Percentiles rank a stretch among this genome's conserved stretches.
These are phyloP conservation scores for Tillandsia leiboldiana DNA, from an alignment of 176 grass and related monocot genomes.

Conservation along the genomic window DNA sequence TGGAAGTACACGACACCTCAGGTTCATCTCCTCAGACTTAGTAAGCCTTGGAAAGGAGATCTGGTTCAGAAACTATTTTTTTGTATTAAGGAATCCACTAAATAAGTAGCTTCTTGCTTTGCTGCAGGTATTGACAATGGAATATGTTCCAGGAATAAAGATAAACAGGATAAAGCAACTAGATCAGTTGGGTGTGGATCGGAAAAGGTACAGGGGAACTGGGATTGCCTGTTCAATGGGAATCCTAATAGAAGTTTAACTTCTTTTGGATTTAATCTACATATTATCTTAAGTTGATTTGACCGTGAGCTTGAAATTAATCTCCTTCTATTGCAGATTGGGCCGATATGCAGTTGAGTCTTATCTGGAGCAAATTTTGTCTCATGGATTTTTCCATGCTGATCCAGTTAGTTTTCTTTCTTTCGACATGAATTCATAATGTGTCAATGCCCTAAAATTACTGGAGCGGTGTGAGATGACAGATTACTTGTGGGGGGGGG, in stretches of 20 bases:
- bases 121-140: conserved; percentile 92
- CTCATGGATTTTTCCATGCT: conserved; percentile 99
- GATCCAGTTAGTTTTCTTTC: conserved; percentile 60
- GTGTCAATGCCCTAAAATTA: too few relatives aligned
- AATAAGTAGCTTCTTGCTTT: conserved; percentile 6
- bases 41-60: conserved; percentile 17
- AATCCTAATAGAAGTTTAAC: neutral
- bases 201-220: conserved; percentile 52
- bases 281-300: neutral
- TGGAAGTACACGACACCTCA: conserved; percentile 94
- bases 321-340: conserved; percentile 44
- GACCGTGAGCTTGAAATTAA: neutral
- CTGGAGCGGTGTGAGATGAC: neutral
- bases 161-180: conserved; percentile 99
- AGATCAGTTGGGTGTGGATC: conserved; percentile 91
- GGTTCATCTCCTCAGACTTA: conserved; percentile 38
- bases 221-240: neutral
- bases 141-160: conserved; percentile 98
- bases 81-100: neutral
- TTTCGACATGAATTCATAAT: too few relatives aligned
- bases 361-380: conserved; percentile 92
- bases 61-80: conserved; percentile 6
- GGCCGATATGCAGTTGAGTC: conserved; percentile 94
- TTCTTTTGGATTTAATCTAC: conserved; percentile 5
- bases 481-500: neutral